These are phyloP conservation scores for Phytophthora pinifolia DNA, from an alignment of 352 stramenopile genomes.

Conservation along the genomic window DNA sequence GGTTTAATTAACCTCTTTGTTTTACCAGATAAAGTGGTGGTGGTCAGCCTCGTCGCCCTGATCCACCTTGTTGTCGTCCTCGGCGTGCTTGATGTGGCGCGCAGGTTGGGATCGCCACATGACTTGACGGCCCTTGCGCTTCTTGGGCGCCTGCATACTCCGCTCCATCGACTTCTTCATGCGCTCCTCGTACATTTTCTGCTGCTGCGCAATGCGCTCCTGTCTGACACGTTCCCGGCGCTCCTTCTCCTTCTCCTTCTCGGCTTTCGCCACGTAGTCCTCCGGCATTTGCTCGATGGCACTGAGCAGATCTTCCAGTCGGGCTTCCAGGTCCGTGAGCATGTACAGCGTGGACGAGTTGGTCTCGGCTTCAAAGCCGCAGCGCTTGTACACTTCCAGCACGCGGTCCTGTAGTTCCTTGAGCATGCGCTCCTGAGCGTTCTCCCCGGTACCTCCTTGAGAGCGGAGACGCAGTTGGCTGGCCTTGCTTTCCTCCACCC, in stretches of 20 bases:
- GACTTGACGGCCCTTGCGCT: conserved; percentile 89
- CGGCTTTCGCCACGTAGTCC: conserved; percentile 92
- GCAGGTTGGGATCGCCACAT: conserved; percentile 91
- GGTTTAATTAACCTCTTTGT: neutral
- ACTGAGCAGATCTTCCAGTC: conserved; percentile 90
- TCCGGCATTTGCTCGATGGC: conserved; percentile 93
- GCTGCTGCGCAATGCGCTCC: conserved; percentile 91
- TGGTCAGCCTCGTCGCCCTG: conserved; percentile 82
- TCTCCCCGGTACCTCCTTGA: conserved; percentile 74
- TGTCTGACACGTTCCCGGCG: conserved; percentile 89
- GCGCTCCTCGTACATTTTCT: conserved; percentile 93
- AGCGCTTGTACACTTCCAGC: conserved; percentile 91
- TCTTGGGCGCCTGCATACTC: conserved; percentile 92
- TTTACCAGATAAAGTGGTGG: conserved; percentile 83
- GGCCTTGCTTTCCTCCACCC: conserved; percentile 82
- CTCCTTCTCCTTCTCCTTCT: conserved; percentile 96
- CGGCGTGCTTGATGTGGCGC: conserved; percentile 71
- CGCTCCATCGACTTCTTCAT: conserved; percentile 94
- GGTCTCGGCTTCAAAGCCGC: conserved; percentile 91
- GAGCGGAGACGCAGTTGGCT: conserved; percentile 69
- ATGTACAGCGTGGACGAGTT: conserved; percentile 94
- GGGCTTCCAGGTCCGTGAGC: conserved; percentile 91
- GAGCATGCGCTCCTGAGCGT: conserved; percentile 89
- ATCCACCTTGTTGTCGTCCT: conserved; percentile 81
- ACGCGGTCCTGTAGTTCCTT: conserved; percentile 89